Conservation (phyloP, 2,329 filamentous ascomycete species). For the Epichloe gansuensis region DNA sequence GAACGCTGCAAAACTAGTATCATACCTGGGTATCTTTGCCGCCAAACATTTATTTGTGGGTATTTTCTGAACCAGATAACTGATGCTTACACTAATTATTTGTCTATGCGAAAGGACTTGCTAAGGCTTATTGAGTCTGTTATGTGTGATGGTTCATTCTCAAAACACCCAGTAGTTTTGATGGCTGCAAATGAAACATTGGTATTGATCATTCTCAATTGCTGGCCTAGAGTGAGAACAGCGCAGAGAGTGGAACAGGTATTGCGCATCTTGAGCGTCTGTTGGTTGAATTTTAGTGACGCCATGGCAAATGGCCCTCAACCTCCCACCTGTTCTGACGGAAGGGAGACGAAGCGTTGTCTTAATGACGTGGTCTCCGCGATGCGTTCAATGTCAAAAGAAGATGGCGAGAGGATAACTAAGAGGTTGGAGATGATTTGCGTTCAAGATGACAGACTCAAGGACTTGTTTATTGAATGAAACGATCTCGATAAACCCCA, state of each 20-base stretch:
- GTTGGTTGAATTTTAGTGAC: constrained; percentile 47
- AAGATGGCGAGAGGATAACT: background rate
- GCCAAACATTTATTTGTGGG: constrained; percentile 56
- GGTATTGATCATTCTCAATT: constrained; percentile 45
- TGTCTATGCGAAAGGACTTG: constrained; percentile 36
- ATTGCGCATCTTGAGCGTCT: constrained; percentile 46
- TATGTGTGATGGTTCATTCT: constrained; percentile 57
- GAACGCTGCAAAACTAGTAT: constrained; percentile 36
- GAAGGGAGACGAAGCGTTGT: background rate
- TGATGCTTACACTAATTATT: background rate
- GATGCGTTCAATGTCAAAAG: background rate
- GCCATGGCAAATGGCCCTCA: constrained; percentile 8
- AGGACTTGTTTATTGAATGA: background rate
- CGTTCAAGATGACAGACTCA: background rate
- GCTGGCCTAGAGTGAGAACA: constrained; percentile 54
- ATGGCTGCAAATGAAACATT: constrained; percentile 40
- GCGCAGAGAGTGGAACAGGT: constrained; percentile 49
- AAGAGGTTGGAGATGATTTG: background rate
- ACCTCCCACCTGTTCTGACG: background rate
- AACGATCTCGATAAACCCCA: background rate
- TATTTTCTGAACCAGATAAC: background rate
- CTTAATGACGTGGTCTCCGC: background rate
- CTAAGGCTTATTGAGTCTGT: constrained; percentile 54
- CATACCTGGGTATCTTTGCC: constrained; percentile 46
- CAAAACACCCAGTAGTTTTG: constrained; percentile 41